Percentiles rank a stretch among this genome's conserved stretches.
phyloP scores from a whole-genome alignment of 345 rosid genomes.

The Trapa bicornis region DNA sequence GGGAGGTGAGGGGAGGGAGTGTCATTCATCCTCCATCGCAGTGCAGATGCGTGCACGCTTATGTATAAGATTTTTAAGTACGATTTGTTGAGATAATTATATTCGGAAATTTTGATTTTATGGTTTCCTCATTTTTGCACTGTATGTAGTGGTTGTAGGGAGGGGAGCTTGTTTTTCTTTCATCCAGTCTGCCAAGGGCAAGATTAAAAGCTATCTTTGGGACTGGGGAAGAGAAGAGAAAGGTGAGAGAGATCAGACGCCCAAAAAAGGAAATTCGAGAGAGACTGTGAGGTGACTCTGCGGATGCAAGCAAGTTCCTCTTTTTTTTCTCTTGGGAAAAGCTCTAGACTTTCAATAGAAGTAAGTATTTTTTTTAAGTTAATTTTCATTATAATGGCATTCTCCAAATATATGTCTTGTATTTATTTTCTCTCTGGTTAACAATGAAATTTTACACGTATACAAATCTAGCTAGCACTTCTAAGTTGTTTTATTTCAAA shows the following conservation, averaged over 20 bases:
- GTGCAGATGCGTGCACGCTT: background rate
- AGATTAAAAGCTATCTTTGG: background rate
- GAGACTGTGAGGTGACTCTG: slow-evolving; percentile 7
- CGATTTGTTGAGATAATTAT: too few species aligned
- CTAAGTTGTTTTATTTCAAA: too few species aligned
- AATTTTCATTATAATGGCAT: too few species aligned
- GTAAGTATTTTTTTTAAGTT: too few species aligned
- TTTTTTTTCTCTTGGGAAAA: background rate
- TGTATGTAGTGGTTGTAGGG: background rate
- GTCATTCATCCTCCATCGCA: background rate
- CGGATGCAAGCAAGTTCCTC: background rate
- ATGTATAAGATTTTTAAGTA: background rate
- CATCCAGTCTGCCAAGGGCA: background rate
- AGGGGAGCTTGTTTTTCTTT: background rate
- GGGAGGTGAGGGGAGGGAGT: too few species aligned
- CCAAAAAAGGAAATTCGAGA: slow-evolving; percentile 2
- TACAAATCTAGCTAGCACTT: too few species aligned
- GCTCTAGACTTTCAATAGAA: too few species aligned
- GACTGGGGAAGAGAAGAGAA: background rate
- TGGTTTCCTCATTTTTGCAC: background rate
- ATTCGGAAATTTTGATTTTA: too few species aligned
- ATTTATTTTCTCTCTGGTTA: too few species aligned
- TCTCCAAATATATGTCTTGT: too few species aligned
- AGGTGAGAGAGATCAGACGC: background rate
- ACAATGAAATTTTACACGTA: too few species aligned